These are phyloP conservation scores for Podaxis carcinomalis DNA, from an alignment of 768 basidiomycete species.

Conservation along the genomic window DNA sequence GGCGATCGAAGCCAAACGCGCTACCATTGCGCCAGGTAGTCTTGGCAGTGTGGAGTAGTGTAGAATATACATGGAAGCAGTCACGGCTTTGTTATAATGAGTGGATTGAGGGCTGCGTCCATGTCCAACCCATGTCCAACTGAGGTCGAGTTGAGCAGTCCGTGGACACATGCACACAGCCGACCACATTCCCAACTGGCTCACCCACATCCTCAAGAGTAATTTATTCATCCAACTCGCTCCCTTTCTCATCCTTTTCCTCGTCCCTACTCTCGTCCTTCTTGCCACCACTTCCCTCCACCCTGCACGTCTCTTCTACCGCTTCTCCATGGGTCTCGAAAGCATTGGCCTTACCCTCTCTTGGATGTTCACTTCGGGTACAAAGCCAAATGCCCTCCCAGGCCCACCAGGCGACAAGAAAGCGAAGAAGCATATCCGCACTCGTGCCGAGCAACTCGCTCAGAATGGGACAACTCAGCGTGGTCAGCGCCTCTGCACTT, in stretches of 20 bases:
- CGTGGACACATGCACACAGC: constrained; percentile 39
- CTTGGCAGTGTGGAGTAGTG: constrained; percentile 19
- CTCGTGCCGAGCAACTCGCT: constrained; percentile 54
- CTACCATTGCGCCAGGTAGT: constrained; percentile 92
- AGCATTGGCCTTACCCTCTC: constrained; percentile 49
- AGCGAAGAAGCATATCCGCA: constrained; percentile 45
- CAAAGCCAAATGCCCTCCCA: constrained; percentile 17
- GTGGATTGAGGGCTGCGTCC: not conserved
- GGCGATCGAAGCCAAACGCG: constrained; percentile 90
- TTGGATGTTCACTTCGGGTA: constrained; percentile 51
- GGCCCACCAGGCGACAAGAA: constrained; percentile 29
- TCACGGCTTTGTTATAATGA: not conserved
- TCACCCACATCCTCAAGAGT: constrained; percentile 34
- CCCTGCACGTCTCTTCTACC: constrained; percentile 21
- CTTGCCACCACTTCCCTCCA: constrained; percentile 28
- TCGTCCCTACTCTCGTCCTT: constrained; percentile 50
- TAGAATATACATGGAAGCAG: not conserved
- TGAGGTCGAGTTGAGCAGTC: constrained; percentile 1
- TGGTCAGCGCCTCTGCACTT: constrained; percentile 13
- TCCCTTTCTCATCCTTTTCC: constrained; percentile 50
- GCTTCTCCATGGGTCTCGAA: constrained; percentile 53
- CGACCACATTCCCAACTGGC: constrained; percentile 36
- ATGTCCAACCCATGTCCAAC: not conserved
- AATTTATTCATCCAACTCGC: constrained; percentile 50
- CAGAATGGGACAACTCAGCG: constrained; percentile 31